Conservation (phyloP, 345 rosid genomes). For the Dimocarpus longan region DNA sequence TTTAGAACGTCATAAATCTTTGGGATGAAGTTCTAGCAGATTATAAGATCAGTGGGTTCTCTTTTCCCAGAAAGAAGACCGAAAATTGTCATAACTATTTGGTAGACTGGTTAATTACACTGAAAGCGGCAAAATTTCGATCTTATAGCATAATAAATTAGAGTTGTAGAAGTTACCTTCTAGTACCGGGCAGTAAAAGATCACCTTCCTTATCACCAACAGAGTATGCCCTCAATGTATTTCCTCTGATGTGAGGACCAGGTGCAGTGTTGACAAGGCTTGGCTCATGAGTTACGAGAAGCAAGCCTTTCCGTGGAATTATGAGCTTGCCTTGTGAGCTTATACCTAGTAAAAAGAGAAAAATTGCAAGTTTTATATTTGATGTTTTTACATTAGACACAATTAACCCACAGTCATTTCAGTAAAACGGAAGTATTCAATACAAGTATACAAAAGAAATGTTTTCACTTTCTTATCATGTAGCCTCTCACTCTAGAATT, state of each 20-base stretch:
- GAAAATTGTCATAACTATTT: background rate
- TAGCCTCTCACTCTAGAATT: background rate
- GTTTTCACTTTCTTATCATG: background rate
- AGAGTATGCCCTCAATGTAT: constrained; percentile 50
- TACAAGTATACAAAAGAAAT: background rate
- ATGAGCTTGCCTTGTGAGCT: constrained; percentile 34
- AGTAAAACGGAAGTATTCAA: background rate
- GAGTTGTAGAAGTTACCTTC: constrained; percentile 40
- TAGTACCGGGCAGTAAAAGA: constrained; percentile 61
- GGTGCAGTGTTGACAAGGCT: constrained; percentile 48
- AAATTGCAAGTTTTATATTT: constrained; percentile 17
- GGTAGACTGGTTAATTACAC: constrained; percentile 1
- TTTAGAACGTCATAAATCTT: no score
- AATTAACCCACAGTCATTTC: background rate
- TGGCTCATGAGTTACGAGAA: constrained; percentile 64
- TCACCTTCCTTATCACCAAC: constrained; percentile 60
- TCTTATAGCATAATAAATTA: background rate
- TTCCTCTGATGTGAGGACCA: constrained; percentile 64
- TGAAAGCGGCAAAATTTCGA: background rate
- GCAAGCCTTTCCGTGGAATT: constrained; percentile 48
- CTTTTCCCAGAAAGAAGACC: background rate
- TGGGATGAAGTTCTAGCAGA: no score
- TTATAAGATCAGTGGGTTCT: no score
- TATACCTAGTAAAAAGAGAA: constrained; percentile 32
- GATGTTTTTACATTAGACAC: background rate